phyloP scores from a whole-genome alignment of 2,329 filamentous ascomycete species.

The Chrysosporium queenslandicum region DNA sequence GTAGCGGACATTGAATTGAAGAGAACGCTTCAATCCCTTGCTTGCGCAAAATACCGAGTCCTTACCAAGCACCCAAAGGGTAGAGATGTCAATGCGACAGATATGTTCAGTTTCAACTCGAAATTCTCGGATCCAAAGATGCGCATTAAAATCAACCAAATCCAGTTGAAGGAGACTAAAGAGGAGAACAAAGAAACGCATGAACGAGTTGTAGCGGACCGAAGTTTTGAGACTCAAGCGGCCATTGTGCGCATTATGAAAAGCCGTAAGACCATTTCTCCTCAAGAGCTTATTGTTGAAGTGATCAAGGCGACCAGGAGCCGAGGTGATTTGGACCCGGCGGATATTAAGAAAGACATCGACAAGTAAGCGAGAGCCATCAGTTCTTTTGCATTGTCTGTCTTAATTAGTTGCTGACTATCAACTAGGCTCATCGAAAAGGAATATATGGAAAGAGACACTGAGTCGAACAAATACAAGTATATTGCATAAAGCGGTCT shows the following conservation, averaged over 20 bases:
- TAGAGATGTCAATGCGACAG: slow-evolving; percentile 64
- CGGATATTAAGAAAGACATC: slow-evolving; percentile 93
- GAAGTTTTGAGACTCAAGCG: slow-evolving; percentile 93
- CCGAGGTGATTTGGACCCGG: slow-evolving; percentile 72
- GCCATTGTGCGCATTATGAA: slow-evolving; percentile 98
- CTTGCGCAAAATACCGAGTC: slow-evolving; percentile 79
- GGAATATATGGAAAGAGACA: slow-evolving; percentile 79
- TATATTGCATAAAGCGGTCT: slow-evolving; percentile 51
- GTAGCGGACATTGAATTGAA: slow-evolving; percentile 64
- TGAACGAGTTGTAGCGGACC: slow-evolving; percentile 75
- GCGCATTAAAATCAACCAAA: slow-evolving; percentile 96
- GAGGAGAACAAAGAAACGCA: slow-evolving; percentile 93
- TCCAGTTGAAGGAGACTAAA: slow-evolving; percentile 91
- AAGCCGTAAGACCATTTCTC: slow-evolving; percentile 74
- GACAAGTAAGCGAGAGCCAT: slow-evolving; percentile 56
- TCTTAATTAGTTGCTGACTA: slow-evolving; percentile 2
- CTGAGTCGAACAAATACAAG: slow-evolving; percentile 50
- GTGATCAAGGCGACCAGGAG: slow-evolving; percentile 84
- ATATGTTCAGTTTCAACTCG: slow-evolving; percentile 76
- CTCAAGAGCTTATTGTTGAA: slow-evolving; percentile 79
- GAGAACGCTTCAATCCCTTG: slow-evolving; percentile 87
- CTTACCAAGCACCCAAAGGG: slow-evolving; percentile 77
- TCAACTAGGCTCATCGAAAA: slow-evolving; percentile 70
- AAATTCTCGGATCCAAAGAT: slow-evolving; percentile 70
- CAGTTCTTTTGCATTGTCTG: not conserved